Conservation (phyloP, 345 rosid species). For the Psidium friedrichsthalianum region DNA sequence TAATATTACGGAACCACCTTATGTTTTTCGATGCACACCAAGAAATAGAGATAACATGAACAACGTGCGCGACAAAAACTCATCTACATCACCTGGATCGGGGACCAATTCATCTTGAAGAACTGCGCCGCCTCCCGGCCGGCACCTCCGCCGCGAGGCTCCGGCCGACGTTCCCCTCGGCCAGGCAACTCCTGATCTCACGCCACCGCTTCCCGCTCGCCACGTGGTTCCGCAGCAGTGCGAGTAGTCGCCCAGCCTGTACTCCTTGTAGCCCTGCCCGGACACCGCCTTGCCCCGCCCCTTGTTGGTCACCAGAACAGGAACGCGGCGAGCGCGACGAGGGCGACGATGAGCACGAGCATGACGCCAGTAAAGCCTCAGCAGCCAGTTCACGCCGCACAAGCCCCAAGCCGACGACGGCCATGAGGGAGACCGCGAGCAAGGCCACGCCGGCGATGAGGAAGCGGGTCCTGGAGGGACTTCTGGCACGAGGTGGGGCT, state of each 20-base stretch:
- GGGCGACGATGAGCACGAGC: conserved; percentile 9
- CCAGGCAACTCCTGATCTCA: conserved; percentile 16
- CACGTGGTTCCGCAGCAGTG: conserved; percentile 16
- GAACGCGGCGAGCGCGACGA: conserved; percentile 9
- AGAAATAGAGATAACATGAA: not conserved
- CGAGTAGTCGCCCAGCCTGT: conserved; percentile 13
- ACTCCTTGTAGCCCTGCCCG: conserved; percentile 5
- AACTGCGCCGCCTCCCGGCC: not conserved
- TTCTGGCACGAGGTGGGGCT: conserved; percentile 13
- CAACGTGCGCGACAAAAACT: not conserved
- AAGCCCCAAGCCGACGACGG: conserved; percentile 16
- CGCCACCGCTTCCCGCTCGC: conserved; percentile 18
- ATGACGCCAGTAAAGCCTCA: conserved; percentile 9
- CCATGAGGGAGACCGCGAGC: conserved; percentile 11
- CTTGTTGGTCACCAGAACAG: conserved; percentile 16
- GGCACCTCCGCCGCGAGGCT: not conserved
- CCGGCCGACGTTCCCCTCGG: conserved; percentile 11
- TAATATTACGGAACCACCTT: not conserved
- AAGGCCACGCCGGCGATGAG: conserved; percentile 7
- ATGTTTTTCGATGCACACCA: not conserved
- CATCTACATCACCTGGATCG: conserved; percentile 3
- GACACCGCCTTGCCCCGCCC: conserved; percentile 11
- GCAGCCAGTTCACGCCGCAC: conserved; percentile 3
- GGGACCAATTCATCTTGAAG: conserved; percentile 2
- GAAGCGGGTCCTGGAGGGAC: conserved; percentile 13